phyloP scores from a whole-genome alignment of 2,329 filamentous ascomycete genomes.

The Diplodia seriata region DNA sequence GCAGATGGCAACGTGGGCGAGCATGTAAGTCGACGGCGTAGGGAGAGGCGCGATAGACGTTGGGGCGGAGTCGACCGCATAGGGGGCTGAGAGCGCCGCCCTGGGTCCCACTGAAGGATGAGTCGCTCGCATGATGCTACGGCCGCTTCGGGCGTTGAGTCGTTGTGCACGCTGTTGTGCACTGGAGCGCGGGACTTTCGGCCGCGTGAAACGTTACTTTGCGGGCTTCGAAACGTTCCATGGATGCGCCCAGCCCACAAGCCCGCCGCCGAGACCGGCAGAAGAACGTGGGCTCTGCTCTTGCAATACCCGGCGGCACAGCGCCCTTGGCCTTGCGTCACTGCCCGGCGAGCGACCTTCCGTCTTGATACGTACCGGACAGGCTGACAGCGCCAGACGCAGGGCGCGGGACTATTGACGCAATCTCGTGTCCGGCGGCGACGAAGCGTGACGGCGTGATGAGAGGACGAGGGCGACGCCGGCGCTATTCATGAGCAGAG shows the following conservation, averaged over 20 bases:
- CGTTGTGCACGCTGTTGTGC: slow-evolving; percentile 15
- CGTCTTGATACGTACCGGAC: neutral
- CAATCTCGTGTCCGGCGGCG: slow-evolving; percentile 6
- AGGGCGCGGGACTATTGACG: slow-evolving; percentile 9
- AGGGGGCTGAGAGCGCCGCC: neutral
- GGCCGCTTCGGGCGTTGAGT: slow-evolving; percentile 20
- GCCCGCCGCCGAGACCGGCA: slow-evolving; percentile 12
- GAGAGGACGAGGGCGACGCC: neutral
- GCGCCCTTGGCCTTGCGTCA: slow-evolving; percentile 8
- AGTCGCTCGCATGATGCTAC: slow-evolving; percentile 28
- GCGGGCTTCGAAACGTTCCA: slow-evolving; percentile 20
- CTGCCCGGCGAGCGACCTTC: slow-evolving; percentile 3
- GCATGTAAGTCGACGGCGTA: neutral
- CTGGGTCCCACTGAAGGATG: slow-evolving; percentile 21
- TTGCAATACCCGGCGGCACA: slow-evolving; percentile 9
- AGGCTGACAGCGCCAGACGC: slow-evolving; percentile 4
- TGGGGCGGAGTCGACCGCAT: neutral
- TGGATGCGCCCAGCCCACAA: slow-evolving; percentile 9
- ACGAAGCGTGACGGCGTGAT: neutral
- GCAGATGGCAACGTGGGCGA: no score
- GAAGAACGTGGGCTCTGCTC: neutral
- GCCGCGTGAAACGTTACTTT: slow-evolving; percentile 22
- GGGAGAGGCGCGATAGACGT: neutral
- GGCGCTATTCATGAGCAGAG: slow-evolving; percentile 2
- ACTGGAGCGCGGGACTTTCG: slow-evolving; percentile 7